Conservation (phyloP, 129 eudicot species). For the Erigeron canadensis region DNA sequence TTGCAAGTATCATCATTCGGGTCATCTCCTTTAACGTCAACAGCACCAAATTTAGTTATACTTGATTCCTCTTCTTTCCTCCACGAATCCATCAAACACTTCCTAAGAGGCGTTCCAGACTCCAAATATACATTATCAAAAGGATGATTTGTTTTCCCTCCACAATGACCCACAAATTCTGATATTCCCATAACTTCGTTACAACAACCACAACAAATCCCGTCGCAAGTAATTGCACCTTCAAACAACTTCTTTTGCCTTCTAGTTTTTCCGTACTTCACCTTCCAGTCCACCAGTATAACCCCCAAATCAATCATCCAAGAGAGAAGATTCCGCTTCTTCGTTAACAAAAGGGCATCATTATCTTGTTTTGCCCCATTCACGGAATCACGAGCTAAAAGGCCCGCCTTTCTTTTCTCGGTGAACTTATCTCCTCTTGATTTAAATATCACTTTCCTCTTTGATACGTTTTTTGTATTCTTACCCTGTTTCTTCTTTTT, state of each 20-base stretch:
- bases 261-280: constrained; percentile 50
- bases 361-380: constrained; percentile 41
- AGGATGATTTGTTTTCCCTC: constrained; percentile 40
- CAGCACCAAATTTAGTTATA: constrained; percentile 36
- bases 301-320: constrained; percentile 91
- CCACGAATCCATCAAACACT: constrained; percentile 75
- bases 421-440: constrained; percentile 21
- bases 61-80: constrained; percentile 54
- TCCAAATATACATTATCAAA: constrained; percentile 55
- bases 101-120: constrained; percentile 55
- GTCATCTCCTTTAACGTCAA: constrained; percentile 68
- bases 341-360: constrained; percentile 36
- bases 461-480: constrained; percentile 31
- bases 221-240: constrained; percentile 66
- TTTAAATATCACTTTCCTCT: constrained; percentile 32
- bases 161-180: constrained; percentile 64
- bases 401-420: constrained; percentile 39
- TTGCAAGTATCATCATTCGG: constrained; percentile 94
- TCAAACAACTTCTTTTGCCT: constrained; percentile 38
- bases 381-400: constrained; percentile 57
- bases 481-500: constrained; percentile 31
- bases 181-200: constrained; percentile 37
- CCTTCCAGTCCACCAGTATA: constrained; percentile 47
- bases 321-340: constrained; percentile 62
- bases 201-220: constrained; percentile 73